A percentile compares a stretch with the other conserved stretches of the same genome.
These are phyloP conservation scores for Cercospora janseana DNA, from an alignment of 2,329 filamentous ascomycete genomes.

Conservation along the genomic window DNA sequence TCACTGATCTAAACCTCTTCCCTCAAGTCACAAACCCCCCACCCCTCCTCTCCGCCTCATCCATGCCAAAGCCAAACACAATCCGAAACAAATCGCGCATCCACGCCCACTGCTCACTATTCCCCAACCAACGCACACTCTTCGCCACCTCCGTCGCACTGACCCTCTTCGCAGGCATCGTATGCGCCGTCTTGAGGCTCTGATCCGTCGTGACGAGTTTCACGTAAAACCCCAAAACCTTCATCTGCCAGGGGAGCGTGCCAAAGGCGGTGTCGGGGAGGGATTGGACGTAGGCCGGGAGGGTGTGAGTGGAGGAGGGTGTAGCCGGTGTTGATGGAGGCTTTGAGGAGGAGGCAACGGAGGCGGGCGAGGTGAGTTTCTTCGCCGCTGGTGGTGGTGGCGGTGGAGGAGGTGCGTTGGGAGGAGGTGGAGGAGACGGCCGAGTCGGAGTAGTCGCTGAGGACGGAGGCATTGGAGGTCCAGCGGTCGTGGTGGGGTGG, in stretches of 20 bases:
- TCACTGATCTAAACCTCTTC: too few relatives aligned
- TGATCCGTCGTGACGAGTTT: constrained; percentile 73
- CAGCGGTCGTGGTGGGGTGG: constrained; percentile 66
- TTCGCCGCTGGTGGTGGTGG: constrained; percentile 64
- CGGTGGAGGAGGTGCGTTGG: constrained; percentile 69
- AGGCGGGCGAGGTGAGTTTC: constrained; percentile 75
- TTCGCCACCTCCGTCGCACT: constrained; percentile 74
- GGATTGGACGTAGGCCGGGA: constrained; percentile 74
- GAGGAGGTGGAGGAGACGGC: constrained; percentile 54
- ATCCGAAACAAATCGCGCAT: constrained; percentile 77
- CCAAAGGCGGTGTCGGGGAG: constrained; percentile 79
- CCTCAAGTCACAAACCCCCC: constrained; percentile 19
- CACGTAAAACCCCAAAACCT: constrained; percentile 75
- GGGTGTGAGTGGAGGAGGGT: constrained; percentile 55
- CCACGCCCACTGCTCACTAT: constrained; percentile 72
- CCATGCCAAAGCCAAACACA: constrained; percentile 79
- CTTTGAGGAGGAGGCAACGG: constrained; percentile 76
- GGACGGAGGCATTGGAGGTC: constrained; percentile 72
- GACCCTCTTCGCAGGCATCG: constrained; percentile 61
- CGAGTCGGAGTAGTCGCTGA: constrained; percentile 75
- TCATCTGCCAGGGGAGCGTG: constrained; percentile 64
- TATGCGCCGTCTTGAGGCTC: constrained; percentile 57
- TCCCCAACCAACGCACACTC: constrained; percentile 73
- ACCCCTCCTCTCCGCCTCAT: constrained; percentile 59
- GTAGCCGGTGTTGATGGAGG: constrained; percentile 82